Evolutionary conservation across 148 eudicot genomes (phyloP), one percentile per base, ranked within the genome.

Genomic region (Simmondsia chinensis): DNA sequence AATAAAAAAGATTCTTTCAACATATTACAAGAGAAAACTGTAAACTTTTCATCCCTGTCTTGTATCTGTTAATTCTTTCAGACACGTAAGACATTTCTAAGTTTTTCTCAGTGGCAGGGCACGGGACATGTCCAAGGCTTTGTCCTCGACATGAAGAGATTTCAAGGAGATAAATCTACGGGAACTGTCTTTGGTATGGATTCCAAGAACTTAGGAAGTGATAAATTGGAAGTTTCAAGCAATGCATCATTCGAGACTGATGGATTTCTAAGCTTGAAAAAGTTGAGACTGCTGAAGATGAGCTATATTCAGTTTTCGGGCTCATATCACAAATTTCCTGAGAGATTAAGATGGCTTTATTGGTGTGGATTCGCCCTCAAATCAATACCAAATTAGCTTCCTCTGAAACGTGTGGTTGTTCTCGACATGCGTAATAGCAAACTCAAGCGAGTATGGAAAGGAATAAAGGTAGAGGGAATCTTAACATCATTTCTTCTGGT

Each of bases 341-440:
- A 30, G 25, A 31, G 25, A 15, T 17, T 52, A 39, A 39, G 25
- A 40, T 52, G 57, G 57, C 31, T 52, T 17, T 27, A 38, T 13
- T 39, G 45, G 57, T 47, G 31, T 29, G 37, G 47, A n/a, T 52
- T 12, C 9, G 27, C 33, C 6, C 9, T 10, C 5, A 28, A 52
- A 20, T 52, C 9, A 8, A 18, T 52, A 39, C 46, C 46, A 5
- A 2, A 3, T 17, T 25, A 40, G 14, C 20, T 52, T 2, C 25
- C 36, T 26, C n/a, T 52, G 36, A 15, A 39, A 19, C 17, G 30
- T 1, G 29, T 52, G 20, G 57, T 52, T 16, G 34, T 17, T 30
- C 36, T 52, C 20, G 47, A 52, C 14, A 27, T 52, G 47, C 21
- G 16, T 3, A n/a, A 29, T 29, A 52, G 57, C 17, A 40, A 12